phyloP scores from a whole-genome alignment of 2,329 filamentous ascomycete species.

The Clarireedia homoeocarpa region DNA sequence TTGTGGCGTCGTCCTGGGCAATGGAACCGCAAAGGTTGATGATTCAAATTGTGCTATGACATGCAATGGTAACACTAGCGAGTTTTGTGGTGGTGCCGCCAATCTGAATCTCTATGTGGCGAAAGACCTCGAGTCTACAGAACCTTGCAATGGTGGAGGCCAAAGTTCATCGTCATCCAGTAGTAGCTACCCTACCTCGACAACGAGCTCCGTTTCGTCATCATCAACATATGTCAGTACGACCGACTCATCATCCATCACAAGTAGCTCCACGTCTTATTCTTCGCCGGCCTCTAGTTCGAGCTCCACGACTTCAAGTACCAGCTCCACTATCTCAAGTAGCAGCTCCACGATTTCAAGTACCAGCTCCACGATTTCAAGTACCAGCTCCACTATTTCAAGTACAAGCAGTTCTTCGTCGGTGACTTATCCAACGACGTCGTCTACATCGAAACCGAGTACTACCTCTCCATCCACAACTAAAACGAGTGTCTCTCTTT shows the following conservation, averaged over 20 bases:
- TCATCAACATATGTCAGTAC: neutral
- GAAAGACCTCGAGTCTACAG: constrained; percentile 39
- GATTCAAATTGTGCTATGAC: constrained; percentile 17
- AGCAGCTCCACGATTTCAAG: neutral
- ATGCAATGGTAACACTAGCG: constrained; percentile 28
- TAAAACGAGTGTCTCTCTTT: constrained; percentile 29
- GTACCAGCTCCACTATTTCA: neutral
- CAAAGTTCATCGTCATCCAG: neutral
- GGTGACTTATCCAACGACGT: neutral
- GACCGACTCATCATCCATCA: neutral
- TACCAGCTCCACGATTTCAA: neutral
- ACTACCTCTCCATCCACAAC: constrained; percentile 15
- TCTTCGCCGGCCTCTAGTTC: constrained; percentile 1
- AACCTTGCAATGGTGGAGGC: constrained; percentile 35
- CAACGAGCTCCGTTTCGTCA: neutral
- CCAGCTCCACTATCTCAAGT: neutral
- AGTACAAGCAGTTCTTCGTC: neutral
- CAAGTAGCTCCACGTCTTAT: constrained; percentile 3
- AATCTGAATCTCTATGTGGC: constrained; percentile 36
- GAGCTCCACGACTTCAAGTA: neutral
- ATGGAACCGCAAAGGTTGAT: constrained; percentile 21
- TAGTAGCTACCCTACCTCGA: constrained; percentile 2
- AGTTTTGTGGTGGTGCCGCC: constrained; percentile 30
- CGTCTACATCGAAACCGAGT: constrained; percentile 1
- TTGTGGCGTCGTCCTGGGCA: constrained; percentile 32